Percentiles rank a stretch among this genome's conserved stretches.
phyloP scores from a whole-genome alignment of 2,329 filamentous ascomycete genomes.

The Cercospora zeina region DNA sequence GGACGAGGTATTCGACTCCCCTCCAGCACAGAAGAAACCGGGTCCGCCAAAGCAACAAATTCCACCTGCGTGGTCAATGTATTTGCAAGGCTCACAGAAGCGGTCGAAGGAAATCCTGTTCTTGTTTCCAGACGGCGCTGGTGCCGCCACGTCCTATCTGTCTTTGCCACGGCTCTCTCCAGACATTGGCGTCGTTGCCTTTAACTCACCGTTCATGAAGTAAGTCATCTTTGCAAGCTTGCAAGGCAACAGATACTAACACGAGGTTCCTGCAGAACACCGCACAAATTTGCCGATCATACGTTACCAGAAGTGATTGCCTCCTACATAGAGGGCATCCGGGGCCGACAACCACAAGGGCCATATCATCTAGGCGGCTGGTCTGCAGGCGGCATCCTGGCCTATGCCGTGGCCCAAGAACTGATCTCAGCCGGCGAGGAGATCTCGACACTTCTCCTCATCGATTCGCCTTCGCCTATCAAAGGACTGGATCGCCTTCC shows the following conservation, averaged over 20 bases:
- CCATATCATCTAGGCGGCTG: slow-evolving; percentile 71
- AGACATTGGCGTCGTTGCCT: slow-evolving; percentile 31
- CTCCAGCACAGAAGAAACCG: background rate
- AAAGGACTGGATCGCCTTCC: slow-evolving; percentile 63
- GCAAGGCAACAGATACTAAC: background rate
- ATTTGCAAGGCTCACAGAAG: slow-evolving; percentile 28
- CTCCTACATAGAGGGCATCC: slow-evolving; percentile 42
- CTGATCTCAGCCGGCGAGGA: slow-evolving; percentile 31
- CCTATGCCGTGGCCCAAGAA: slow-evolving; percentile 46
- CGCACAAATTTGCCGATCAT: slow-evolving; percentile 21
- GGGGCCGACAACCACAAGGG: slow-evolving; percentile 47
- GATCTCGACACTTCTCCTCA: slow-evolving; percentile 34
- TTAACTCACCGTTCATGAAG: slow-evolving; percentile 28
- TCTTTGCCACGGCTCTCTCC: slow-evolving; percentile 46
- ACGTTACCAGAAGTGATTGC: slow-evolving; percentile 9
- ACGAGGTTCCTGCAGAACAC: slow-evolving; percentile 29
- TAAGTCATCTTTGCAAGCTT: background rate
- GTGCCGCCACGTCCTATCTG: slow-evolving; percentile 50
- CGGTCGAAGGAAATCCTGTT: slow-evolving; percentile 23
- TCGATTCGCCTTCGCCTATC: slow-evolving; percentile 38
- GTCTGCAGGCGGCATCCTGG: slow-evolving; percentile 72
- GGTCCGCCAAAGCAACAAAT: background rate
- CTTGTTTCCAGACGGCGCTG: slow-evolving; percentile 51
- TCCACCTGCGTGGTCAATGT: slow-evolving; percentile 16
- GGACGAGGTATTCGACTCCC: slow-evolving; percentile 5